Evolutionary conservation across 164 flowering plant species (phyloP).

Genomic region (Buxus sempervirens): DNA sequence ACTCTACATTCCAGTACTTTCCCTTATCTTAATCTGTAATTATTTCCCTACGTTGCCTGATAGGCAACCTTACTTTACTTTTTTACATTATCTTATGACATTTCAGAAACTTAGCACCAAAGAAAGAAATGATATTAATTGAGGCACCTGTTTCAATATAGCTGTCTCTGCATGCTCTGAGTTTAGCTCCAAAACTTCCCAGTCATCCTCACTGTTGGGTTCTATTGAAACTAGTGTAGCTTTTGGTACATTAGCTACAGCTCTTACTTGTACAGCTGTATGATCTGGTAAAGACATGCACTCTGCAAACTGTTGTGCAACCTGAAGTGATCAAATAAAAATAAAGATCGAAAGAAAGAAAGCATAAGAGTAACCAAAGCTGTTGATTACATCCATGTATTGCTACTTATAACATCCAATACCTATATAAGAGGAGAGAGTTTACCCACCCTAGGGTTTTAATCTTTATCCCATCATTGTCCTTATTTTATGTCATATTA

Average conservation of each 20-base stretch:
- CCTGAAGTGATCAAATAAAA: conserved; percentile 26
- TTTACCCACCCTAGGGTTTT: no score
- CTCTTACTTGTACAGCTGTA: conserved; percentile 59
- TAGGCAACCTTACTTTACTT: no score
- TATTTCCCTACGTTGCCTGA: no score
- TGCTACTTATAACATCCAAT: neutral
- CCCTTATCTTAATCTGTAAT: no score
- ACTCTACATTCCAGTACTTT: no score
- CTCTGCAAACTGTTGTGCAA: conserved; percentile 69
- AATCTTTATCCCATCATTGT: no score
- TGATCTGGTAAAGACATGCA: conserved; percentile 60
- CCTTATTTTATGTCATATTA: no score
- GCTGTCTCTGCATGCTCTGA: conserved; percentile 77
- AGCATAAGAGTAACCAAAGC: neutral
- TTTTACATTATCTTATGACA: no score
- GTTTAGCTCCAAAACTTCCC: conserved; percentile 96
- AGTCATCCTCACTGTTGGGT: conserved; percentile 86
- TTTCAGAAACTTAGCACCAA: no score
- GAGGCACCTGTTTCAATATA: conserved; percentile 71
- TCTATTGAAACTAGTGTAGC: conserved; percentile 72
- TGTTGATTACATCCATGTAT: neutral
- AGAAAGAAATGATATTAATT: neutral
- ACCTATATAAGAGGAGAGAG: no score
- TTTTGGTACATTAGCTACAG: conserved; percentile 57
- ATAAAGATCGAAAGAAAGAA: neutral